Base-by-base conservation (phyloP, 2,329 filamentous ascomycete species). In the Talaromyces sp. region DNA sequence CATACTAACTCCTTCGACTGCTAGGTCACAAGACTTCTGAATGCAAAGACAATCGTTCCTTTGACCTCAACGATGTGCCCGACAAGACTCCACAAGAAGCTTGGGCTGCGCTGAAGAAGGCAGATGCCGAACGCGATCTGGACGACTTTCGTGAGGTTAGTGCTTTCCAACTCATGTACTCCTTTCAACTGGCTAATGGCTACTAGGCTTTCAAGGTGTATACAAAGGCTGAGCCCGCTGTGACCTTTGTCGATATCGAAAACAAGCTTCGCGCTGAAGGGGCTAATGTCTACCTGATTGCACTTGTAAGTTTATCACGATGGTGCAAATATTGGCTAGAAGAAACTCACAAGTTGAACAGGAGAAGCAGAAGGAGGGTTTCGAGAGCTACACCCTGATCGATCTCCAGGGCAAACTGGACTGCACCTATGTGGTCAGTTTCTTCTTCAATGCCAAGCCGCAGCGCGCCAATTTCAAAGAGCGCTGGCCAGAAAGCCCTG, bases 371-470 rank as follows among this genome's bases (percentile, higher is more conserved):
- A 73, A 78, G 66, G 69, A 76, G 68, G 63, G 74, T 57, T 64
- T 67, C 9, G 72, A 75, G 32, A 77, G 75, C 50, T 78, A 79
- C 66, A 83, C 76, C 54, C 74, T 83, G 26, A 78, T 85, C 64
- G 77, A 82, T 62, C 73, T 84, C 10, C 76, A 83, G 63, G 83
- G 83, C 53, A 80, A 82, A 57, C 65, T 76, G 19, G 77, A 79
- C 60, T 79, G 80, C 69, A 78, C 79, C 62, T 85, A 79, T 60
- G 73, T 77, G 27, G 75, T 84, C 58, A 77, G 77, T 0, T 80
- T 81, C 68, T 82, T 78, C 67, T 78, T 75, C 65, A 75, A 70
- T 12, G 63, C 69, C 14, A 79, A 81, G 63, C 74, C 80, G 4
- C 77, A 77, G 62, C 81, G 82, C 58, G 71, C 71, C 12, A 76